These are phyloP conservation scores for Ophiosphaerella narmari DNA, from an alignment of 2,329 filamentous ascomycete species.

Conservation along the genomic window DNA sequence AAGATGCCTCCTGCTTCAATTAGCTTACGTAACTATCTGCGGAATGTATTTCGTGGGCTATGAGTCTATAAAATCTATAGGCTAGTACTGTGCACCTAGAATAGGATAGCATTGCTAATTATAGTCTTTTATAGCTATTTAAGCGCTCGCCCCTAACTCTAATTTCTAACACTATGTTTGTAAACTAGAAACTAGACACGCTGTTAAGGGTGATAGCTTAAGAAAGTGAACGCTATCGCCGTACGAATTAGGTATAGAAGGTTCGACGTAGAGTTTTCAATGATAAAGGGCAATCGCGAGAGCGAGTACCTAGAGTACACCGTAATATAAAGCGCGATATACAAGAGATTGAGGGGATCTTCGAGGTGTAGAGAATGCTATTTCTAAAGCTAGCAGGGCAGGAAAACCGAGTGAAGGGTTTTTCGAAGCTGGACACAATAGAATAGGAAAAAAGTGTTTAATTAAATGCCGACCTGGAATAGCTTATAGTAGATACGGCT, in stretches of 20 bases:
- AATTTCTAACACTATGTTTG: too few relatives aligned
- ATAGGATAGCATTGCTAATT: too few relatives aligned
- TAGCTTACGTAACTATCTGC: too few relatives aligned
- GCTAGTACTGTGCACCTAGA: too few relatives aligned
- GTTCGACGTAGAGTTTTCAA: background rate
- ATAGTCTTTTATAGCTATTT: too few relatives aligned
- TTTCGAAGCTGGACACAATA: background rate
- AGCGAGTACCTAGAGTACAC: background rate
- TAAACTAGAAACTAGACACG: background rate
- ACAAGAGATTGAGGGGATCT: too few relatives aligned
- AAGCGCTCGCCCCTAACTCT: too few relatives aligned
- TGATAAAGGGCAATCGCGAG: background rate
- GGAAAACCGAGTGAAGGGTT: background rate
- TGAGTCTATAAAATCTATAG: too few relatives aligned
- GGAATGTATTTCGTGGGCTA: too few relatives aligned
- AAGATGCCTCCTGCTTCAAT: too few relatives aligned
- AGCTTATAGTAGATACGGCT: slow-evolving; percentile 1
- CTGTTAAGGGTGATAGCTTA: background rate
- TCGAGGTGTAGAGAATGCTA: background rate
- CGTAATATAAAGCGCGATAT: background rate
- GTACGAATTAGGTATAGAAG: background rate
- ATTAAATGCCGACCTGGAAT: background rate
- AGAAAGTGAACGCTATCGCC: background rate
- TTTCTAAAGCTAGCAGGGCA: background rate
- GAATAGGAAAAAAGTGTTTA: background rate